Conservation (phyloP, 2,329 filamentous ascomycete genomes). For the Cordyceps fumosorosea region DNA sequence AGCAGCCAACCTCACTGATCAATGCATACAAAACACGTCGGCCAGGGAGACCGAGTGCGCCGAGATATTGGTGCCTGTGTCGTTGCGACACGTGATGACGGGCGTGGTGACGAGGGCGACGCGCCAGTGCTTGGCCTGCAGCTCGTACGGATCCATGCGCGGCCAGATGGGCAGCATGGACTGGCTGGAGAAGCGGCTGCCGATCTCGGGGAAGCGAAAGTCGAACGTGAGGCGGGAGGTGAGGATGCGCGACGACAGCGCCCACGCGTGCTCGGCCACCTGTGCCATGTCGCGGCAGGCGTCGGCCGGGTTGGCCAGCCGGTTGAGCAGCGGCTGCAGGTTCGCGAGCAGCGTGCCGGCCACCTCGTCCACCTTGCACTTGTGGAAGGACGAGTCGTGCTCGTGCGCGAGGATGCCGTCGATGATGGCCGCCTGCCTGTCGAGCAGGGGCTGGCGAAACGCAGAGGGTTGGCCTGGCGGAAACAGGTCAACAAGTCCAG, state of each 20-base stretch:
- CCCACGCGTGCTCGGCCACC: constrained; percentile 37
- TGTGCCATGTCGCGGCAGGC: constrained; percentile 37
- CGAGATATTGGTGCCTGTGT: constrained; percentile 38
- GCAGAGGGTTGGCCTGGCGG: constrained; percentile 27
- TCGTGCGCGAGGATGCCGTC: constrained; percentile 31
- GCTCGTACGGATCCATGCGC: constrained; percentile 30
- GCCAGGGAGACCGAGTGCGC: constrained; percentile 39
- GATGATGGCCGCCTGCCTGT: constrained; percentile 31
- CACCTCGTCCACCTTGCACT: constrained; percentile 34
- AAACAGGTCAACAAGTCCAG: too few relatives aligned
- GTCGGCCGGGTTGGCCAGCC: constrained; percentile 24
- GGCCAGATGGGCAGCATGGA: constrained; percentile 43
- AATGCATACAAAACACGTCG: constrained; percentile 45
- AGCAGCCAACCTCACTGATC: background rate
- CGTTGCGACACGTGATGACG: constrained; percentile 47
- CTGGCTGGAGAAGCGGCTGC: constrained; percentile 41
- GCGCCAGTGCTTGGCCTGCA: constrained; percentile 45
- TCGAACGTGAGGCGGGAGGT: constrained; percentile 38
- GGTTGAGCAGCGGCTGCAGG: constrained; percentile 34
- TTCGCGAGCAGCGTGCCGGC: constrained; percentile 31
- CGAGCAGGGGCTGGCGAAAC: constrained; percentile 33
- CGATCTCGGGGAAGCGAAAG: constrained; percentile 44
- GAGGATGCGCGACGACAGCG: constrained; percentile 41
- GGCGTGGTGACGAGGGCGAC: constrained; percentile 50
- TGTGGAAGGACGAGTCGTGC: constrained; percentile 24